Conservation (phyloP, 176 grass and related monocot genomes). For the Areca catechu region DNA sequence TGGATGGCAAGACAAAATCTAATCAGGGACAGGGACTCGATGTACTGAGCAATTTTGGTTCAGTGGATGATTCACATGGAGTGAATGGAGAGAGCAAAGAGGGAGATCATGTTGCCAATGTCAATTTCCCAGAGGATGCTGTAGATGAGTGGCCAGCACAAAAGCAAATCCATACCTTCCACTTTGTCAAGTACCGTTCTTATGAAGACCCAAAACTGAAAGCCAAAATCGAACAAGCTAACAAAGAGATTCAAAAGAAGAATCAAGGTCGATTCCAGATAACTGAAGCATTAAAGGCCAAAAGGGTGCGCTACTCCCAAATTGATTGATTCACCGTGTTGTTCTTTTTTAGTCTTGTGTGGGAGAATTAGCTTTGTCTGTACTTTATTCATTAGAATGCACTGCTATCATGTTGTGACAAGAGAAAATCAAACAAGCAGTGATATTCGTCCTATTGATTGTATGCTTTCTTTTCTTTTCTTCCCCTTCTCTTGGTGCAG, state of each 20-base stretch:
- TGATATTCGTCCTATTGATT: no score
- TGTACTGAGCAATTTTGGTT: constrained; percentile 39
- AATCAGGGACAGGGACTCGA: constrained; percentile 28
- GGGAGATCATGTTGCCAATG: constrained; percentile 27
- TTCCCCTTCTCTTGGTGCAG: constrained; percentile 21
- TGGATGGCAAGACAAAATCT: constrained; percentile 49
- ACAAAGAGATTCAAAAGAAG: constrained; percentile 75
- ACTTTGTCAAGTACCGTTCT: constrained; percentile 56
- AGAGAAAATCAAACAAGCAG: no score
- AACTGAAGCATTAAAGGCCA: constrained; percentile 53
- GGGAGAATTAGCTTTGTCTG: no score
- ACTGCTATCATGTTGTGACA: no score
- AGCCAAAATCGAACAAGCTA: constrained; percentile 67
- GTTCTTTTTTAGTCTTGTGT: no score
- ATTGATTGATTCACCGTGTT: no score
- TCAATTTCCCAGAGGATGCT: constrained; percentile 44
- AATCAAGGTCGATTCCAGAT: constrained; percentile 47
- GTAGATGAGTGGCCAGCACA: constrained; percentile 74
- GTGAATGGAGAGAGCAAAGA: constrained; percentile 27
- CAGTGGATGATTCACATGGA: constrained; percentile 35
- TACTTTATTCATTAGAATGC: no score
- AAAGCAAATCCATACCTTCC: constrained; percentile 56
- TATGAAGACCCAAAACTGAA: constrained; percentile 79
- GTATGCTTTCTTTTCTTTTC: background rate
- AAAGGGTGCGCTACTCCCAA: constrained; percentile 47